phyloP scores from a whole-genome alignment of 495 filamentous ascomycete species.

The Physcia stellaris region DNA sequence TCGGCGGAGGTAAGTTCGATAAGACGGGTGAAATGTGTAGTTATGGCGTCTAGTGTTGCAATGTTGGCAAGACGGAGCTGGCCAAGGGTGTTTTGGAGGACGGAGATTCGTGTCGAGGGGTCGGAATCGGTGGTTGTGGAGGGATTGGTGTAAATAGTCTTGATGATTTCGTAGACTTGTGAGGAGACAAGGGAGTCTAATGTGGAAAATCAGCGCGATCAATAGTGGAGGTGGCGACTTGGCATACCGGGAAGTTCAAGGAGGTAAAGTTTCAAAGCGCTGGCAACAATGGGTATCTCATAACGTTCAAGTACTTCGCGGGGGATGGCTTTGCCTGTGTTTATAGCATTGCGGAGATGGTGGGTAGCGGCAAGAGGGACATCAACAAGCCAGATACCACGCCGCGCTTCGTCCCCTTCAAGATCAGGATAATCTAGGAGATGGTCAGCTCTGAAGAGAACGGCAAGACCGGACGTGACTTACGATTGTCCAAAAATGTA shows the following conservation, averaged over 20 bases:
- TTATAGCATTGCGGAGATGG: constrained; percentile 64
- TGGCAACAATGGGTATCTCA: constrained; percentile 87
- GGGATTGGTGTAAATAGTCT: constrained; percentile 66
- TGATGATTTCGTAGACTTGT: constrained; percentile 96
- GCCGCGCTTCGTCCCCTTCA: constrained; percentile 87
- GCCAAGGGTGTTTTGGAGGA: constrained; percentile 89
- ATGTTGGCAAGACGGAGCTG: constrained; percentile 95
- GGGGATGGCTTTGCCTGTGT: constrained; percentile 75
- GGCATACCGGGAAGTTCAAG: constrained; percentile 81
- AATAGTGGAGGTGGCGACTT: constrained; percentile 1
- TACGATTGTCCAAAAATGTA: constrained; percentile 82
- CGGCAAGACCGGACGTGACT: constrained; percentile 17
- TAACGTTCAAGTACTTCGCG: constrained; percentile 67
- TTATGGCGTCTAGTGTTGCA: constrained; percentile 92
- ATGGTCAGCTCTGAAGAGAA: constrained; percentile 9
- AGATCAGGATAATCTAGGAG: constrained; percentile 76
- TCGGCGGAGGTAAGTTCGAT: constrained; percentile 95
- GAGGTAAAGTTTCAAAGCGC: constrained; percentile 87
- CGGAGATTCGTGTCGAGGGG: constrained; percentile 70
- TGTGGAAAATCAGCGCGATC: not conserved
- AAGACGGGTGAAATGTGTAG: constrained; percentile 93
- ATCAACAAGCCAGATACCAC: constrained; percentile 88
- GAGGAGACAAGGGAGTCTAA: constrained; percentile 92
- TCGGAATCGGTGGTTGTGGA: constrained; percentile 52
- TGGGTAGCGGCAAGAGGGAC: constrained; percentile 79